Conservation (phyloP, 2,329 filamentous ascomycete species). For the Hymenoscyphus infarciens region DNA sequence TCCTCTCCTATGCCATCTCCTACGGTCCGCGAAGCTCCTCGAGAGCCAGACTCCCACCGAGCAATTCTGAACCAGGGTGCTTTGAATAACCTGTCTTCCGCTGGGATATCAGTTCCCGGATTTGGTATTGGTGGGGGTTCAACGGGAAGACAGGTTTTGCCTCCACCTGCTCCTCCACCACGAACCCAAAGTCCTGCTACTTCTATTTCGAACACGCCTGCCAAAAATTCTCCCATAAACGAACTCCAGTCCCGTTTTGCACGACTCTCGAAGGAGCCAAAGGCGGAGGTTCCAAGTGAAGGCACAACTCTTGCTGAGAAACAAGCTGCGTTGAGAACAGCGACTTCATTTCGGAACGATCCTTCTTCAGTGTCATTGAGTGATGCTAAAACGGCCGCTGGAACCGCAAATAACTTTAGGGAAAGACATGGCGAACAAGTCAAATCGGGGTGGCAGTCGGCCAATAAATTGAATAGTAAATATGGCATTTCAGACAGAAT, state of each 20-base stretch:
- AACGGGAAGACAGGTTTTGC: conserved; percentile 36
- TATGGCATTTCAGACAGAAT: conserved; percentile 35
- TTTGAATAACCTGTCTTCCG: conserved; percentile 53
- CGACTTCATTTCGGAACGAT: conserved; percentile 46
- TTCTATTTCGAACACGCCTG: conserved; percentile 11
- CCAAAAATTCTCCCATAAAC: conserved; percentile 28
- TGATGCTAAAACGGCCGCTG: conserved; percentile 48
- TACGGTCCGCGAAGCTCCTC: conserved; percentile 31
- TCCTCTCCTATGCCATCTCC: conserved; percentile 39
- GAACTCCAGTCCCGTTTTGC: conserved; percentile 38
- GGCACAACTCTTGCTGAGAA: conserved; percentile 54
- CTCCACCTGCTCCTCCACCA: conserved; percentile 28
- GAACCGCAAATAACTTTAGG: conserved; percentile 55
- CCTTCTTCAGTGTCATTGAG: conserved; percentile 49
- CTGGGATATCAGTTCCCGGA: conserved; percentile 63
- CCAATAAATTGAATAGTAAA: conserved; percentile 34
- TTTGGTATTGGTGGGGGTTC: conserved; percentile 52
- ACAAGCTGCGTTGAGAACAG: conserved; percentile 50
- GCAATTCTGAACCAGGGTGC: conserved; percentile 42
- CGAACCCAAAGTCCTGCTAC: conserved; percentile 24
- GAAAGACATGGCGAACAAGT: conserved; percentile 59
- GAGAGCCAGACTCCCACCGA: conserved; percentile 32
- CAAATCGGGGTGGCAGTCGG: conserved; percentile 46
- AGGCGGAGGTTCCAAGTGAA: conserved; percentile 33
- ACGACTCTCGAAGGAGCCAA: conserved; percentile 33